Conservation (phyloP, 108 stramenopile genomes). For the Pelagomonas calceolata region DNA sequence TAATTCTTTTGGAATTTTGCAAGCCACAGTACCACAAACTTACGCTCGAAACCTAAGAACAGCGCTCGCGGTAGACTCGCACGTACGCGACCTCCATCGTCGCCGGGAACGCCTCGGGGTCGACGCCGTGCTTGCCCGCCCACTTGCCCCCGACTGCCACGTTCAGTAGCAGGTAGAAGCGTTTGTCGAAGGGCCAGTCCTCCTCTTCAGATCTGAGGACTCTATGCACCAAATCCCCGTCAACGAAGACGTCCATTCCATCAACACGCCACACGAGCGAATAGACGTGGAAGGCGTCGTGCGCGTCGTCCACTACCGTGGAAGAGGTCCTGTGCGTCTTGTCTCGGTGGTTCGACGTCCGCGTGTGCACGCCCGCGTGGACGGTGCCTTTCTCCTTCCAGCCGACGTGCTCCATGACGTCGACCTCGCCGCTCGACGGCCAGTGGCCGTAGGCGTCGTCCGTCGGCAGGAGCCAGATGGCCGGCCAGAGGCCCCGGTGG, state of each 20-base stretch:
- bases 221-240: background rate
- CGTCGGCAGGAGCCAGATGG: conserved; percentile 53
- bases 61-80: conserved; percentile 31
- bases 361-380: conserved; percentile 8
- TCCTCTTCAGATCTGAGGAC: background rate
- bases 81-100: conserved; percentile 32
- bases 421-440: conserved; percentile 51
- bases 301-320: background rate
- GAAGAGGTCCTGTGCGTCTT: background rate
- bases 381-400: conserved; percentile 22
- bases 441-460: conserved; percentile 35
- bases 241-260: background rate
- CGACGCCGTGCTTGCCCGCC: conserved; percentile 32
- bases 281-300: background rate
- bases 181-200: conserved; percentile 37
- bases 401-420: conserved; percentile 47
- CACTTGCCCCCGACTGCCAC: conserved; percentile 39
- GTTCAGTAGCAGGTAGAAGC: conserved; percentile 37
- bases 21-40: no score
- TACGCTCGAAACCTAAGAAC: no score
- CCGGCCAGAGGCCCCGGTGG: conserved; percentile 23
- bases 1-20: no score
- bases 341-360: background rate
- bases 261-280: background rate
- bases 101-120: conserved; percentile 22